Conservation (phyloP, 2,329 filamentous ascomycete genomes). For the Coniella lustricola region DNA sequence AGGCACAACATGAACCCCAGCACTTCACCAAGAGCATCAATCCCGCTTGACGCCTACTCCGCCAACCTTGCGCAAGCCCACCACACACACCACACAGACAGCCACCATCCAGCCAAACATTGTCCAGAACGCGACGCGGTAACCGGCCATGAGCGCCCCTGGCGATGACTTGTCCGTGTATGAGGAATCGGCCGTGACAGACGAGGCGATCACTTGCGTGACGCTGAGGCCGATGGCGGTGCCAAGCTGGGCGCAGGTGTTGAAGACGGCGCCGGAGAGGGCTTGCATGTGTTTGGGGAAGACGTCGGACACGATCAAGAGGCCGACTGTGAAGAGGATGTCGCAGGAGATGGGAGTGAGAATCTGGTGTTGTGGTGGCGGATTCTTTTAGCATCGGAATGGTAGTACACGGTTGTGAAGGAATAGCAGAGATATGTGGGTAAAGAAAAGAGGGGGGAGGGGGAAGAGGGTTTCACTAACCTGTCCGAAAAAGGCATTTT, state of each 20-base stretch:
- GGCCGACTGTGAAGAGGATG: slow-evolving; percentile 48
- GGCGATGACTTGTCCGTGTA: not conserved
- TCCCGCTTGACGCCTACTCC: slow-evolving; percentile 10
- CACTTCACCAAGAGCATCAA: not conserved
- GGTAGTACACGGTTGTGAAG: not conserved
- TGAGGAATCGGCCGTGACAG: not conserved
- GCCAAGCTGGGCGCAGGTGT: slow-evolving; percentile 47
- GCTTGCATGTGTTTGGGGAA: slow-evolving; percentile 52
- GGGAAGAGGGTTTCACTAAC: slow-evolving; percentile 2
- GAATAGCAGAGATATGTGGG: not conserved
- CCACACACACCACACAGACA: not conserved
- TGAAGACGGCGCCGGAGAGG: slow-evolving; percentile 55
- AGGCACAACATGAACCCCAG: no score
- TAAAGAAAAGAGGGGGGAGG: not conserved
- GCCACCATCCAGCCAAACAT: slow-evolving; percentile 12
- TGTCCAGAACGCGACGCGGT: slow-evolving; percentile 8
- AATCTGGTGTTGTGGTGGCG: slow-evolving; percentile 18
- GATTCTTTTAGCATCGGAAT: not conserved
- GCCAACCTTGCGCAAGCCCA: slow-evolving; percentile 8
- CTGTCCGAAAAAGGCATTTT: slow-evolving; percentile 33
- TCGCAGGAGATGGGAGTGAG: slow-evolving; percentile 36
- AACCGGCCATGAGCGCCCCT: slow-evolving; percentile 5
- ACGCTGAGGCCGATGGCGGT: slow-evolving; percentile 9
- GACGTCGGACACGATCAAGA: slow-evolving; percentile 45
- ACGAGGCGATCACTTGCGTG: slow-evolving; percentile 9